Evolutionary conservation across 192 early-diverging fungal species (phyloP), one percentile per base, ranked within the genome.

Genomic region (Backusella tarrabulga): DNA sequence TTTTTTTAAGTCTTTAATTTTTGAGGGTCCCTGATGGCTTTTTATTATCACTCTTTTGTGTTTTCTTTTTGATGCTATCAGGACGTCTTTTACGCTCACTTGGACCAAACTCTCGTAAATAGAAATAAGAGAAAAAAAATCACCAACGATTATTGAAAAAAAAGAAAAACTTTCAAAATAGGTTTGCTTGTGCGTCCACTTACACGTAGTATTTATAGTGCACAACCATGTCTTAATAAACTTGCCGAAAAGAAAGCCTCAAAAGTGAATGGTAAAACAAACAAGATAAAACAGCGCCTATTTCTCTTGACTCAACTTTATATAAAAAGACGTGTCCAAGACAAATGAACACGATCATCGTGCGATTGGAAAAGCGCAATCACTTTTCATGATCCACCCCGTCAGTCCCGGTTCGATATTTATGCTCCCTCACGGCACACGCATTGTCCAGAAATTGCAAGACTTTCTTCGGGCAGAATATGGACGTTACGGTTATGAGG

Each of bases 381-480:
- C 84, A 26, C 81, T 95, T 14, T 95, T 93, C 77, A 90, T 91
- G 83, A 90, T 88, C 60, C 92, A 95, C 67, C 81, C 84, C 1
- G 84, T 85, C 72, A 91, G 90, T 46, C 92, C 91, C 11, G 92
- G 91, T 26, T 94, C 93, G 1, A 88, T 89, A 4, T 94, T 94
- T 60, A 90, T 94, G 85, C 77, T 93, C 38, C 95, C 91, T 1
- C 90, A 92, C 46, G 92, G 90, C 34, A 92, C 91, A n/a, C 87
- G 95, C 66, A 93, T 98, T 77, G 91, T 95, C 32, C 89, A 95
- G 68, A 83, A 87, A 41, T 81, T 98, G 11, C 85, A 94, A 82
- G 84, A 90, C 7, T 90, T 93, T 76, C 86, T 98, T 71, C 85
- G 95, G 34, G 77, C 78, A 6, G 90, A 97, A 79, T 97, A 97